Base-by-base conservation (phyloP, 495 filamentous ascomycete species). In the Penicillium turbatum region DNA sequence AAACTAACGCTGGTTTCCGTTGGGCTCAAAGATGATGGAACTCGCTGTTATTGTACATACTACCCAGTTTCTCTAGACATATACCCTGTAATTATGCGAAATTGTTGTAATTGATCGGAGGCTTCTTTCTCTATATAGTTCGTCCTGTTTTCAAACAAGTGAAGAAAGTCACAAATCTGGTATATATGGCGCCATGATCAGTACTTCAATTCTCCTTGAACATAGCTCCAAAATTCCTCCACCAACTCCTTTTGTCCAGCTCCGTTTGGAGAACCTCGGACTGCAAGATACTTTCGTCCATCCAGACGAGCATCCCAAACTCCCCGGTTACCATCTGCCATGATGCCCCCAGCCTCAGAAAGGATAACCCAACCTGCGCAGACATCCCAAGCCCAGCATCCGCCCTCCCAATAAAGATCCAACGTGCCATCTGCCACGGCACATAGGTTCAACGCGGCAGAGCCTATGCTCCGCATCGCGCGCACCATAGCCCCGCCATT, bases 301-400 rank as follows among this genome's bases (percentile, higher is more conserved):
- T 96, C 91, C n/a, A 97, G 61, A 48, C 64, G 70, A 5, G 85
- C 75, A 34, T 87, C 75, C 91, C 89, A 93, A 55, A 78, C 79
- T 3, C 87, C 90, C 0, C 84, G 83, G 64, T 92, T 95, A 4
- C 85, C 88, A 63, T 85, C 81, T 3, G 81, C 89, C 66, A 96
- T 83, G 34, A 84, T 78, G 1, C 92, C 92, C 0, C 92, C 92
- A 0, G 90, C 88, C 71, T 97, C 92, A 17, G 73, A 75, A 15
- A 97, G 71, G 58, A 97, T 88, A 29, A 91, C 85, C 92, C 92
- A 96, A 0, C 84, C 92, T 7, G 92, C 92, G 59, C 86, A 87
- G 11, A 96, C 90, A 73, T 97, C 92, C 92, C 92, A 96, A 26
- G 88, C 89, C 86, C 89, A 96, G 66, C 88, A 92, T 7, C 92